Evolutionary conservation across 768 basidiomycete species (phyloP).

Genomic region (Trametes meyenii): DNA sequence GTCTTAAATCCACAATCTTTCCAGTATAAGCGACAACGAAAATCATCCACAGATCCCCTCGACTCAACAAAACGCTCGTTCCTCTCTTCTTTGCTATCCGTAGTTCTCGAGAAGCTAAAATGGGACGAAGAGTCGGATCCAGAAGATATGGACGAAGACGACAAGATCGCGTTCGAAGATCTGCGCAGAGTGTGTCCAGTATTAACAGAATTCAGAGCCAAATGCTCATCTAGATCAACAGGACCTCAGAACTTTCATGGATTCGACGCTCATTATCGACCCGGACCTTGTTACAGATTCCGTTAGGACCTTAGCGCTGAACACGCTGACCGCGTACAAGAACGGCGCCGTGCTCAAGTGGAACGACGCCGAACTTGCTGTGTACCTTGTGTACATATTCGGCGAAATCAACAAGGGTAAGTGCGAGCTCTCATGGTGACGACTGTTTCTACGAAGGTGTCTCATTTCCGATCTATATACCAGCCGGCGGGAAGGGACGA

Average conservation of each 20-base stretch:
- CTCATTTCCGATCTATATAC: constrained; percentile 7
- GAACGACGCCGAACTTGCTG: constrained; percentile 91
- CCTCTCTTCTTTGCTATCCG: constrained; percentile 73
- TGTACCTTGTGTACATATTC: constrained; percentile 93
- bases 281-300: constrained; percentile 81
- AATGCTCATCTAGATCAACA: constrained; percentile 34
- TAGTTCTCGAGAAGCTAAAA: constrained; percentile 85
- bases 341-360: constrained; percentile 72
- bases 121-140: constrained; percentile 84
- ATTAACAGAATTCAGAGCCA: background rate
- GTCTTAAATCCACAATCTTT: background rate
- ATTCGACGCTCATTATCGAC: constrained; percentile 85
- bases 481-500: constrained; percentile 78
- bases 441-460: constrained; percentile 2
- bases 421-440: constrained; percentile 27
- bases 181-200: constrained; percentile 70
- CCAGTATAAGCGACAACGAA: constrained; percentile 80
- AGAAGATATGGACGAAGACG: constrained; percentile 88
- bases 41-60: constrained; percentile 60
- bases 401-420: constrained; percentile 91
- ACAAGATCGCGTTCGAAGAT: constrained; percentile 77
- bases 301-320: constrained; percentile 70
- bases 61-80: constrained; percentile 75
- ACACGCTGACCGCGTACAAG: constrained; percentile 72
- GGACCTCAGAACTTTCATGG: constrained; percentile 87